Evolutionary conservation across 129 eudicot species (phyloP).

Genomic region (Chrysanthemum makinoi): DNA sequence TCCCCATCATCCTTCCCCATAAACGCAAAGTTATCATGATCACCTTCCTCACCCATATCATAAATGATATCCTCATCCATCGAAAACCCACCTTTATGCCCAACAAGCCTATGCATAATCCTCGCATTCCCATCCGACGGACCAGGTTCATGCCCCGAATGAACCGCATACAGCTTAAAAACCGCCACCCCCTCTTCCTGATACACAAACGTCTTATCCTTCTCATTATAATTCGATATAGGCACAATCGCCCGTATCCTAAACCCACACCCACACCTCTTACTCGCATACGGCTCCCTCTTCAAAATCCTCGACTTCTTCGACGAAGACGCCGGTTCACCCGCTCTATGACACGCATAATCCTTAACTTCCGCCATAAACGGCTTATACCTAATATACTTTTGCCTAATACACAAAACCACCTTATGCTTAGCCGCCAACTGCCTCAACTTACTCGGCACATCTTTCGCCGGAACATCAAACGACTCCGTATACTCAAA

Average conservation of each 20-base stretch:
- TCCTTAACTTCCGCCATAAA: constrained; percentile 91
- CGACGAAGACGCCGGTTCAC: constrained; percentile 52
- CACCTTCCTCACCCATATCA: constrained; percentile 73
- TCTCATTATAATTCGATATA: constrained; percentile 80
- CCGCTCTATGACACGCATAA: constrained; percentile 80
- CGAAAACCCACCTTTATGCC: constrained; percentile 68
- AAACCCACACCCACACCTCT: constrained; percentile 87
- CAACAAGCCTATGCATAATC: constrained; percentile 84
- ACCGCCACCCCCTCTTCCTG: constrained; percentile 91
- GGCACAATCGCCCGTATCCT: constrained; percentile 92
- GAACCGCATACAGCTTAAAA: constrained; percentile 91
- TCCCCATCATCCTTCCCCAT: constrained; percentile 58
- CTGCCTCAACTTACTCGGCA: constrained; percentile 55
- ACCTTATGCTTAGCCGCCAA: constrained; percentile 76
- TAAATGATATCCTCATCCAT: constrained; percentile 67
- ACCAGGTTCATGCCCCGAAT: constrained; percentile 96
- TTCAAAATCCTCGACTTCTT: constrained; percentile 69
- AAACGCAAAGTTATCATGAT: constrained; percentile 41
- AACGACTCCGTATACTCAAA: constrained; percentile 78
- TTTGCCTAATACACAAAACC: constrained; percentile 74
- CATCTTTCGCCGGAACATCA: constrained; percentile 83
- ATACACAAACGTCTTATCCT: constrained; percentile 93
- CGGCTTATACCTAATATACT: constrained; percentile 85
- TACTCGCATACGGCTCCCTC: constrained; percentile 81
- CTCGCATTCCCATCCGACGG: constrained; percentile 95